Evolutionary conservation across 2,329 filamentous ascomycete species (phyloP).

Genomic region (Didymella keratinophila): DNA sequence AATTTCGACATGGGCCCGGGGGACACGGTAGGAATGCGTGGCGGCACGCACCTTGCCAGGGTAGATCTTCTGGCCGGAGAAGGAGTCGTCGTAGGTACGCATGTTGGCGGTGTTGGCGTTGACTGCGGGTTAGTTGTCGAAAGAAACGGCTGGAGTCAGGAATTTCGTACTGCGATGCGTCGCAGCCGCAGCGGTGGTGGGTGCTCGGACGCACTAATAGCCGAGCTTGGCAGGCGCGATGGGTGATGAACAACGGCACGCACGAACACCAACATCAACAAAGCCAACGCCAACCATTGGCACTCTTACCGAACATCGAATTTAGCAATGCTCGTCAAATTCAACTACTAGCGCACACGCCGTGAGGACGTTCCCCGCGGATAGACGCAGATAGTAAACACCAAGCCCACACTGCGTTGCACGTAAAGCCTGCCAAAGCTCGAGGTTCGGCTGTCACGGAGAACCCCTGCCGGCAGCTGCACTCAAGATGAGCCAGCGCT

Average conservation of each 20-base stretch:
- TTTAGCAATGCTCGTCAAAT: background rate
- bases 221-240: slow-evolving; percentile 24
- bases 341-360: too few relatives aligned
- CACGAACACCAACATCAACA: slow-evolving; percentile 1
- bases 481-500: background rate
- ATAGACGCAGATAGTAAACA: background rate
- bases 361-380: too few relatives aligned
- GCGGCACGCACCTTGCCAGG: slow-evolving; percentile 73
- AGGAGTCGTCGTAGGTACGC: slow-evolving; percentile 81
- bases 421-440: background rate
- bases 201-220: slow-evolving; percentile 28
- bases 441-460: background rate
- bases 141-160: too few relatives aligned
- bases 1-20: slow-evolving; percentile 37
- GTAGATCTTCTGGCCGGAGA: slow-evolving; percentile 81
- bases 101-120: slow-evolving; percentile 64
- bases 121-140: slow-evolving; percentile 42
- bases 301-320: background rate
- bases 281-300: background rate
- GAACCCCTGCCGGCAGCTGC: background rate
- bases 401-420: background rate
- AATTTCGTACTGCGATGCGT: slow-evolving; percentile 6
- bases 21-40: slow-evolving; percentile 21
- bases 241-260: background rate
- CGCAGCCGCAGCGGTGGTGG: slow-evolving; percentile 25